Conservation (phyloP, 257 asterid genomes). For the Oldenlandia corymbosa region DNA sequence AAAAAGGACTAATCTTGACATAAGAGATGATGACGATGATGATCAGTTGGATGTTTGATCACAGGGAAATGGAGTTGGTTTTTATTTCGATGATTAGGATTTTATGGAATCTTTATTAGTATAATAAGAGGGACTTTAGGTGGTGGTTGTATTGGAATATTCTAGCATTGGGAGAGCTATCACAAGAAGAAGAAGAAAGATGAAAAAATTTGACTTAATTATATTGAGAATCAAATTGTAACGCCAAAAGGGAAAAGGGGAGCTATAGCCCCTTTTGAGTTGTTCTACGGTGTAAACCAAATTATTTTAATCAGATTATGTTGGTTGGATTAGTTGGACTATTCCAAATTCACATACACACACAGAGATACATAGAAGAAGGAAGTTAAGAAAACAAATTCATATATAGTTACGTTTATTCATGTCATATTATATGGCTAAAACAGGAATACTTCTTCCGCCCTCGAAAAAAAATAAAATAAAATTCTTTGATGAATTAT, state of each 20-base stretch:
- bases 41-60: no score
- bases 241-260: constrained; percentile 21
- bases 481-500: no score
- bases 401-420: background rate
- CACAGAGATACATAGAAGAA: no score
- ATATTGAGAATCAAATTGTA: constrained; percentile 17
- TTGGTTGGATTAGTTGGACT: constrained; percentile 46
- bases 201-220: no score
- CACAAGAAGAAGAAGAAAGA: constrained; percentile 17
- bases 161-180: constrained; percentile 8
- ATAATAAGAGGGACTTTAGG: constrained; percentile 9
- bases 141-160: constrained; percentile 19
- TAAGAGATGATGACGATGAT: no score
- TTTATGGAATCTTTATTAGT: constrained; percentile 27
- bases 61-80: constrained; percentile 33
- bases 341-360: background rate
- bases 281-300: constrained; percentile 41
- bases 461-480: no score
- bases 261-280: constrained; percentile 56
- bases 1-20: no score
- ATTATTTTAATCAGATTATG: constrained; percentile 32
- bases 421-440: no score
- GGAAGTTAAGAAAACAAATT: background rate
- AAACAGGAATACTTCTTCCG: no score
- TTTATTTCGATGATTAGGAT: constrained; percentile 7